Evolutionary conservation across 2,329 filamentous ascomycete genomes (phyloP), one percentile per base, ranked within the genome.

Genomic region (Pyrenochaeta sp.): DNA sequence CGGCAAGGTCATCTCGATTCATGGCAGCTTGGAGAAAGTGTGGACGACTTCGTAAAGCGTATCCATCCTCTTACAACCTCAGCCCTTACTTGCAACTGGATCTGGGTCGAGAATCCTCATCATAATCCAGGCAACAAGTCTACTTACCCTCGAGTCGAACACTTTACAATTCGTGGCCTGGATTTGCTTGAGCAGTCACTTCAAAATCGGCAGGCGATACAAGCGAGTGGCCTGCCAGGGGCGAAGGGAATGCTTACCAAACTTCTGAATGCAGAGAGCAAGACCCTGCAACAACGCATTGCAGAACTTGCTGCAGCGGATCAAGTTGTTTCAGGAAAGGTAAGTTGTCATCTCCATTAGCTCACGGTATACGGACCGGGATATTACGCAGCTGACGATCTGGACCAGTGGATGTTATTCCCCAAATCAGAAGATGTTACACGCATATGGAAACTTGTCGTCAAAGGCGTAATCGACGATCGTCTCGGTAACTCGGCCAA

Each of bases 401-500:
- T 9, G 6, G 2, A 25, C 8, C 56, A 90, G 86, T 93, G 91
- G 91, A 90, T 93, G 88, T 72, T 94, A 1, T 93, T 92, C 64
- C 85, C 84, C 12, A 68, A 78, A 0, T 72, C 79, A 0, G 71
- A 78, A 7, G 79, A 86, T 30, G 83, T 92, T 15, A 83, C 90
- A 62, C 81, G 82, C 2, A 78, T 86, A 5, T 94, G 92, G 93
- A 81, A 78, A 5, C 79, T 82, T 8, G 82, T 96, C 9, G 90
- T 88, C 4, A 83, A 82, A 50, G 90, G 86, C 2, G 91, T 91
- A 0, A 85, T 86, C 12, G 84, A 86, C 30, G 88, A 90, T 58
- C 84, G 90, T 62, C 83, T 96, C 2, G 92, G 92, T 0, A 84
- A 87, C 39, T 84, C 81, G 1, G 90, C 91, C 9, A 96, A 95